Conservation (phyloP, 2,329 filamentous ascomycete genomes). For the Verticillium isaacii region DNA sequence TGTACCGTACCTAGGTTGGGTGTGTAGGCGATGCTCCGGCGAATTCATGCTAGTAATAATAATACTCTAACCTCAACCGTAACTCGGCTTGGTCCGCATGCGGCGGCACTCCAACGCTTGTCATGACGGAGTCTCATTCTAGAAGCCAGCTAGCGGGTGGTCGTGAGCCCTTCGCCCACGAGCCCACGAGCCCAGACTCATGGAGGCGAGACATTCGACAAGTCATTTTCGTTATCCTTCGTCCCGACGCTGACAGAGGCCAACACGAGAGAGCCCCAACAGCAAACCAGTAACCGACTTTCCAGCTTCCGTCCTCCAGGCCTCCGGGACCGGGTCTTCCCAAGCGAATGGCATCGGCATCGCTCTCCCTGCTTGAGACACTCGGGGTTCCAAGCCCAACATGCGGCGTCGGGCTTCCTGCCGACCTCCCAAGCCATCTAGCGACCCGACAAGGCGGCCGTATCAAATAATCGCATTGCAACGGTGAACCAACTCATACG, state of each 20-base stretch:
- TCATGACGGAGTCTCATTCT: not conserved
- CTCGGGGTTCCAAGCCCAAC: not conserved
- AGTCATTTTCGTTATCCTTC: not conserved
- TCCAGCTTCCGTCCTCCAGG: not conserved
- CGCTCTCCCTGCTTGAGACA: not conserved
- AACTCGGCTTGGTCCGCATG: not conserved
- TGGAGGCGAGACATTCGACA: not conserved
- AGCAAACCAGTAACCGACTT: not conserved
- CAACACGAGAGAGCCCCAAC: not conserved
- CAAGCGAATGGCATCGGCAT: not conserved
- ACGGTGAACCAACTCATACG: not conserved
- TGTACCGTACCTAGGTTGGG: no score
- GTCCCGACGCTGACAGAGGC: not conserved
- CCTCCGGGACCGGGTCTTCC: not conserved
- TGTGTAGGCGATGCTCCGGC: not conserved
- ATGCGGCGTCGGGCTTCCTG: not conserved
- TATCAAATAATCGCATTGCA: not conserved
- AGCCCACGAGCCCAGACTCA: not conserved
- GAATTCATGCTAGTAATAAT: not conserved
- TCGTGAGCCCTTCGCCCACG: not conserved
- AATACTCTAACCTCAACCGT: not conserved
- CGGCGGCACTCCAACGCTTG: not conserved
- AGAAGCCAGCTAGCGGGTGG: not conserved
- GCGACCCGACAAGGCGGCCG: not conserved
- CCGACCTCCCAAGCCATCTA: not conserved